Conservation (phyloP, 352 stramenopile species). For the Phytophthora fragariae region DNA sequence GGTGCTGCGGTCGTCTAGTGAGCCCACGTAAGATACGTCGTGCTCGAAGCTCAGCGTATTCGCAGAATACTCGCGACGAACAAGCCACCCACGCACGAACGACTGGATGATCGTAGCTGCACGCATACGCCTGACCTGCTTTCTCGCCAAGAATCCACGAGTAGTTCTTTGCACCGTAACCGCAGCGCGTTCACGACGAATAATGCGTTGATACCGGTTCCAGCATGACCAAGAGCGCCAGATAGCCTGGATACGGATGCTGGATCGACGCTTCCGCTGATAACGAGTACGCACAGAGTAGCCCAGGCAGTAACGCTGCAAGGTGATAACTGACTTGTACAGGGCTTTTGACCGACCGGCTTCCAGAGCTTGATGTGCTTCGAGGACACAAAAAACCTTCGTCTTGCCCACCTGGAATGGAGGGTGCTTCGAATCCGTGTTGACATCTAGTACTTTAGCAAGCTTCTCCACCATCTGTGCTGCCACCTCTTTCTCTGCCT, state of each 20-base stretch:
- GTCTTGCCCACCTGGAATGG: slow-evolving; percentile 85
- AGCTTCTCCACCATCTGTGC: slow-evolving; percentile 59
- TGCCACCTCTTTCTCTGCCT: slow-evolving; percentile 61
- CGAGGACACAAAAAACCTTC: slow-evolving; percentile 81
- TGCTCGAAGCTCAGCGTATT: slow-evolving; percentile 85
- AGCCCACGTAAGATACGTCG: slow-evolving; percentile 80
- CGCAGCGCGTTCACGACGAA: slow-evolving; percentile 52
- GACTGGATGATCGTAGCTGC: slow-evolving; percentile 75
- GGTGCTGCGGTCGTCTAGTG: slow-evolving; percentile 57
- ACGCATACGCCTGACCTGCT: slow-evolving; percentile 49
- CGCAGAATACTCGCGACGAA: slow-evolving; percentile 76
- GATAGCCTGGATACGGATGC: slow-evolving; percentile 61
- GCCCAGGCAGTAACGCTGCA: slow-evolving; percentile 80
- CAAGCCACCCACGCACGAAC: slow-evolving; percentile 84
- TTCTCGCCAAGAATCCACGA: slow-evolving; percentile 57
- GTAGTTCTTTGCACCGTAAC: slow-evolving; percentile 60
- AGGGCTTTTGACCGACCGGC: slow-evolving; percentile 64
- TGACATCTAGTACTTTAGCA: slow-evolving; percentile 43
- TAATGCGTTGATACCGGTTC: slow-evolving; percentile 46
- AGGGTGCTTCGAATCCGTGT: slow-evolving; percentile 53
- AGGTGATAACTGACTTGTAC: slow-evolving; percentile 74
- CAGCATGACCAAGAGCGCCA: slow-evolving; percentile 63
- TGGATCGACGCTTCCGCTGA: slow-evolving; percentile 53
- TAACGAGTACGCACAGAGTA: slow-evolving; percentile 62
- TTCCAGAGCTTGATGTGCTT: slow-evolving; percentile 77